Base-by-base conservation (phyloP, 495 filamentous ascomycete species). In the Neurospora africana region DNA sequence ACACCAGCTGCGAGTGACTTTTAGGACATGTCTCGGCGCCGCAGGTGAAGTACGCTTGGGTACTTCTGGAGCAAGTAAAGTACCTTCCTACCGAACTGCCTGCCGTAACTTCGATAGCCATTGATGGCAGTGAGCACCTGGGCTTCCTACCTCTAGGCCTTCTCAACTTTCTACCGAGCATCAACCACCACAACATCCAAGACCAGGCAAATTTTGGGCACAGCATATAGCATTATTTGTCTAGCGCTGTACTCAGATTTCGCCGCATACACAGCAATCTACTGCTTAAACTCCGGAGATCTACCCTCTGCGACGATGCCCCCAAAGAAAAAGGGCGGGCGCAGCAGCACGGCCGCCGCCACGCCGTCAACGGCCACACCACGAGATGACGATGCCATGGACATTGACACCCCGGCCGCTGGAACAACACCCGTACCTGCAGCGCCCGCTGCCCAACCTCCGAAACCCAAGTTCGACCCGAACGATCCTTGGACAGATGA, bases 401-500 rank as follows among this genome's bases (percentile, higher is more conserved):
- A 83, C 41, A 75, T 86, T 72, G 84, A 87, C 72, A 84, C 83
- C 0, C 84, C 86, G 0, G 80, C 81, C 30, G 74, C 79, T 27
- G 78, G 82, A 69, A 75, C 84, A 79, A 81, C 83, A 75, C 78
- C 85, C 78, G 75, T 80, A 70, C 77, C 79, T 37, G 79, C 73
- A 38, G 76, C 68, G 39, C 77, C 70, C 72, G 78, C 47, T 77
- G 82, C 72, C 4, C 75, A 71, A 33, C 76, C 53, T 65, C 15
- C 53, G 53, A 65, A 76, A 71, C 27, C 80, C 74, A 36, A 68
- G 38, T 44, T 77, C 70, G 61, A 76, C 76, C 78, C 90, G 21
- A 87, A 87, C 44, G 92, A 96, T 70, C 88, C 89, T 1, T 99
- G 95, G 95, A 97, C 93, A 0, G 93, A 98, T 78, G 95, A 97